Evolutionary conservation across 192 early-diverging fungal species (phyloP), one percentile per base, ranked within the genome.

Genomic region (Coemansia sp.): DNA sequence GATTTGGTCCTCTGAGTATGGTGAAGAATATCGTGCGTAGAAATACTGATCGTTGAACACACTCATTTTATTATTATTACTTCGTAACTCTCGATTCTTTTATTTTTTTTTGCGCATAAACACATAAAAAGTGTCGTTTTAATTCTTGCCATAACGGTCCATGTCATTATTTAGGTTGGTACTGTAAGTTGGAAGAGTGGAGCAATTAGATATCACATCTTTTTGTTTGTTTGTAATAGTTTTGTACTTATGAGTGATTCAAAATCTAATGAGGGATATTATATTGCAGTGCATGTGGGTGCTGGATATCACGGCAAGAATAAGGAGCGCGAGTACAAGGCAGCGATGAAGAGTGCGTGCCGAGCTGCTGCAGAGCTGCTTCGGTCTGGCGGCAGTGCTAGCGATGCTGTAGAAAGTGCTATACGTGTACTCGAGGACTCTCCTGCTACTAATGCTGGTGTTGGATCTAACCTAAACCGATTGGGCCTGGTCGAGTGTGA

Each of bases 401-500:
- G 61, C 41, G 72, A 73, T 33, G 80, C 71, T 1, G 80, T 74
- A 0, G 80, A 76, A 5, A 18, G 22, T 3, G 80, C 80, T 2
- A 71, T 81, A 27, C 39, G 44, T 13, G 52, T 68, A 7, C 73
- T 91, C 11, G 87, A 91, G 66, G 68, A 83, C 50, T 66, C 73
- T 1, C 79, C 83, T 12, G 52, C 73, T 0, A 90, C 90, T 22
- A 90, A 91, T 63, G 81, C 87, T 9, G 92, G 92, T 0, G 72
- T 71, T 58, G 95, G 95, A 29, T 93, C 93, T 1, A 97, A 97
- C 71, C 84, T 95, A 16, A 93, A 90, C 20, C 74, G 92, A 0
- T 62, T 79, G 1, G 93, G 92, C 2, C 70, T 68, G 3, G 92
- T 95, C 2, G 94, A 97, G 81, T 95, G 94, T 68, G 95, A 97